Evolutionary conservation across 768 basidiomycete species (phyloP).

Genomic region (Russula foetens): DNA sequence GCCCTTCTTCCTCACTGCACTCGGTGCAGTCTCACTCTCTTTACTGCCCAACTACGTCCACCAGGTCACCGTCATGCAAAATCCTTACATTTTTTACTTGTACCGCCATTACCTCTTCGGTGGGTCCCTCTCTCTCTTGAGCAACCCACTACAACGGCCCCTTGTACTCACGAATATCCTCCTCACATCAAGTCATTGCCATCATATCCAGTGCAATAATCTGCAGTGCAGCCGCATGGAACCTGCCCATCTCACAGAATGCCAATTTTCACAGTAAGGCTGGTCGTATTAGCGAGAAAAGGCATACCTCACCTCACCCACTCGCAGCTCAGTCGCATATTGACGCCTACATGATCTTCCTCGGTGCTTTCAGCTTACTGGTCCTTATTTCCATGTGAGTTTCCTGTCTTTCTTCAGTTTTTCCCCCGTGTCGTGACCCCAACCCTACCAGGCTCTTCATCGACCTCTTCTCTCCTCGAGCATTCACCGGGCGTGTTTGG

Average conservation of each 20-base stretch:
- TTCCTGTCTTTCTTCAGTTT: background rate
- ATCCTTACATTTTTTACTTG: background rate
- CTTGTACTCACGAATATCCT: background rate
- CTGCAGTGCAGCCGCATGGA: constrained; percentile 21
- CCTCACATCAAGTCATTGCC: background rate
- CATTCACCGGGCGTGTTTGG: constrained; percentile 12
- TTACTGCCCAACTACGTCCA: background rate
- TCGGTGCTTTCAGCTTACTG: constrained; percentile 18
- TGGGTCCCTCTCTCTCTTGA: background rate
- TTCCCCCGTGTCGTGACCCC: background rate
- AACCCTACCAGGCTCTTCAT: constrained; percentile 1
- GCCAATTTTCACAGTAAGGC: constrained; percentile 1
- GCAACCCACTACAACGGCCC: no score
- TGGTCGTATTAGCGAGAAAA: no score
- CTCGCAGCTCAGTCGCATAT: constrained; percentile 6
- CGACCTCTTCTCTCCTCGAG: constrained; percentile 6
- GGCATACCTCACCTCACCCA: background rate
- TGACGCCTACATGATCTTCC: constrained; percentile 18
- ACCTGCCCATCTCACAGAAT: constrained; percentile 6
- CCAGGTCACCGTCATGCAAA: background rate
- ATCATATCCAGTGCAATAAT: constrained; percentile 17
- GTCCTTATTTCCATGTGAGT: constrained; percentile 12
- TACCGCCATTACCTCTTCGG: constrained; percentile 8
- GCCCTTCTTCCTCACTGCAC: background rate
- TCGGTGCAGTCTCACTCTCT: constrained; percentile 1